phyloP scores from a whole-genome alignment of 805 yeast genomes.

The Candida ulmi region DNA sequence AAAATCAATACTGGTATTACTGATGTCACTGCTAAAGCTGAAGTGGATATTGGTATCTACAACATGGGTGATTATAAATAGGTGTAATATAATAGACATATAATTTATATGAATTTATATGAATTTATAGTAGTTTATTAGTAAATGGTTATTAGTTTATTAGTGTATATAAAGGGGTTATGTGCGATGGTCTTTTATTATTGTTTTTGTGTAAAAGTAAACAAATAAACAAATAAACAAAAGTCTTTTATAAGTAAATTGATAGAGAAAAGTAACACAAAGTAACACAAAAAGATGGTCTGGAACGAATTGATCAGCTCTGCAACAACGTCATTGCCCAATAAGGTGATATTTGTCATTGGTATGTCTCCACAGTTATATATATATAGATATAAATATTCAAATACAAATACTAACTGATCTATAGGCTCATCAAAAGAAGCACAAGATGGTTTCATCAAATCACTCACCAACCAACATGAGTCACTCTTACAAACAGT shows the following conservation, averaged over 20 bases:
- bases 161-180: too few species aligned
- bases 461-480: conserved; percentile 5
- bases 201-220: too few species aligned
- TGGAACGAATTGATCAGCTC: conserved; percentile 13
- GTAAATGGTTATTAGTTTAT: too few species aligned
- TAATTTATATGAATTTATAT: background rate
- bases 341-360: conserved; percentile 4
- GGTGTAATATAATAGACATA: background rate
- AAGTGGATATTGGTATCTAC: conserved; percentile 58
- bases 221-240: too few species aligned
- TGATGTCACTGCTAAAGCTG: conserved; percentile 69
- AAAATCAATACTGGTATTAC: conserved; percentile 41
- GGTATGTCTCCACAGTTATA: conserved; percentile 4
- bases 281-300: too few species aligned
- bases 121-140: too few species aligned
- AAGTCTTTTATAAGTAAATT: too few species aligned
- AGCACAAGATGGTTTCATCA: conserved; percentile 10
- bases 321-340: background rate
- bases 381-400: too few species aligned
- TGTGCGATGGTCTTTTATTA: too few species aligned
- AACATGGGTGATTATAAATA: conserved; percentile 48
- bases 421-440: conserved; percentile 12
- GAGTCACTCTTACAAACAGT: conserved; percentile 3
- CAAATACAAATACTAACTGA: too few species aligned
- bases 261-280: too few species aligned